These are phyloP conservation scores for Ganoderma boninense DNA, from an alignment of 1,284 basidiomycete genomes.

Conservation along the genomic window DNA sequence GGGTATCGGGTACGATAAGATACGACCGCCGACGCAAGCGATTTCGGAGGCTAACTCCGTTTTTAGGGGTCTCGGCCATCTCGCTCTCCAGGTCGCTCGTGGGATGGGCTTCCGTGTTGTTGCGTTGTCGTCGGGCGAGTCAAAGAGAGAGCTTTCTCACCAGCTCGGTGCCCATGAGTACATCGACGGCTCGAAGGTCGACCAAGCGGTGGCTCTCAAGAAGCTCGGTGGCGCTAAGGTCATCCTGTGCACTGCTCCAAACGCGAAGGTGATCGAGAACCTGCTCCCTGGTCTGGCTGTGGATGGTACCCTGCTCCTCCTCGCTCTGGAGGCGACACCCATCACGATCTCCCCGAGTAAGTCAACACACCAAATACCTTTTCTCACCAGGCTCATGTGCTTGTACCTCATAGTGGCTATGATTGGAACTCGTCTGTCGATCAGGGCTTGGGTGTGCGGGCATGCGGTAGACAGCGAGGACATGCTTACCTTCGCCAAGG, in stretches of 20 bases:
- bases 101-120: conserved; percentile 42
- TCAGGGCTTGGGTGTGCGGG: conserved; percentile 37
- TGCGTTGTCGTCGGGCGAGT: conserved; percentile 39
- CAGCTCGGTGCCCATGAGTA: conserved; percentile 41
- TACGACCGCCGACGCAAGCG: neutral
- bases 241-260: conserved; percentile 41
- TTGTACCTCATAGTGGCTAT: conserved; percentile 19
- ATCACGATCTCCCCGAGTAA: conserved; percentile 21
- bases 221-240: conserved; percentile 42
- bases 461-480: conserved; percentile 36
- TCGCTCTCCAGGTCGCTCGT: conserved; percentile 41
- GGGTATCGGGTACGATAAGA: conserved; percentile 41
- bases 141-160: conserved; percentile 39
- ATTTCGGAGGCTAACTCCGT: neutral
- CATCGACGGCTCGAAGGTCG: conserved; percentile 38
- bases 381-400: neutral
- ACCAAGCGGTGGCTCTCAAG: conserved; percentile 36
- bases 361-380: neutral
- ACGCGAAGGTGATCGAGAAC: conserved; percentile 26
- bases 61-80: conserved; percentile 43
- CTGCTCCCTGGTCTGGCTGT: conserved; percentile 35
- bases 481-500: conserved; percentile 30
- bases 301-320: conserved; percentile 35
- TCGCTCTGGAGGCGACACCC: conserved; percentile 24
- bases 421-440: conserved; percentile 27